Base-by-base conservation (phyloP, 2,329 filamentous ascomycete genomes). In the Fusarium kyushuense region DNA sequence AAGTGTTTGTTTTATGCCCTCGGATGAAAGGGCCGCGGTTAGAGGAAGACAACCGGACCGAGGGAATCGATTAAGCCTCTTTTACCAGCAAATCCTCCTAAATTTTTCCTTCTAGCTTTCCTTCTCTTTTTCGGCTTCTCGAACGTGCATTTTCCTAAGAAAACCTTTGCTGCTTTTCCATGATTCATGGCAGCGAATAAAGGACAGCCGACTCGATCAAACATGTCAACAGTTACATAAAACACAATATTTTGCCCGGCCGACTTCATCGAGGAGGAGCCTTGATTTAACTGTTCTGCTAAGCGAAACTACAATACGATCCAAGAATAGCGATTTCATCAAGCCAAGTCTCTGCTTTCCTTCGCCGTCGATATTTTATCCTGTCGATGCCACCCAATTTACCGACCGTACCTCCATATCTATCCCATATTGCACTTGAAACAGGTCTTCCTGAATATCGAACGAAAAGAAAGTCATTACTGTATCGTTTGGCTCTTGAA, bases 401-500 rank as follows among this genome's bases (percentile, higher is more conserved):
- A 23, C 29, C 45, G 19, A 33, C 11, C 6, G 16, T 47, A 5
- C 19, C 5, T 47, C 16, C 5, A 47, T 33, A 3, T 14, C 19
- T 47, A 4, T 33, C 5, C 29, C 13, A 13, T 14, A 25, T 6
- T 33, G 1, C 3, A 9, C 7, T 33, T n/a, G 5, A 3, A 8
- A 7, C 11, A 3, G 13, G 2, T 7, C 1, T 2, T 7, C 5
- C 1, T 14, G 3, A 9, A 7, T 3, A 11, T 2, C 23, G 0
- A 14, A 14, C 16, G 25, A 17, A 11, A 16, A 41, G 9, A 17
- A 13, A 11, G 1, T 3, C 6, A 5, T 17, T 5, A n/a, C 14
- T 17, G 9, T 4, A 25, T 16, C n/a, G n/a, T 17, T 11, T 21
- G 1, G 16, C 4, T 40, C 6, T 27, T 8, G 6, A 16, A 8